A percentile compares a stretch with the other conserved stretches of the same genome.
These are phyloP conservation scores for Tolypocladium nubicola DNA, from an alignment of 2,329 filamentous ascomycete species.

Conservation along the genomic window DNA sequence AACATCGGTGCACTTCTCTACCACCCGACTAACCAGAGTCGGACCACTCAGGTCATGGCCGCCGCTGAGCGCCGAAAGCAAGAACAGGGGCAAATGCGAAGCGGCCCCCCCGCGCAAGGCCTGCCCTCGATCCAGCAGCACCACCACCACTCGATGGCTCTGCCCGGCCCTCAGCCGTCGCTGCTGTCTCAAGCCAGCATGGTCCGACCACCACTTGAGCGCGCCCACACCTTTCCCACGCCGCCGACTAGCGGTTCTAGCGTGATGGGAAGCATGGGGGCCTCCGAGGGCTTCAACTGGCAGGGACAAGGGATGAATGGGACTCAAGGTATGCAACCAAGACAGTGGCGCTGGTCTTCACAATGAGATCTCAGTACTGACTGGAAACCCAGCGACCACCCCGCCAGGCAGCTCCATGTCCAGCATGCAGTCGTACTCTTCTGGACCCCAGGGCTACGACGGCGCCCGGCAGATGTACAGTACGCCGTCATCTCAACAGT, in stretches of 20 bases:
- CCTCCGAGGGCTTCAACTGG: constrained; percentile 76
- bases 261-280: constrained; percentile 63
- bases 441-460: constrained; percentile 62
- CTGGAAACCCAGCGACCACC: constrained; percentile 57
- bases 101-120: constrained; percentile 35
- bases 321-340: constrained; percentile 54
- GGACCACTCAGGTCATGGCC: constrained; percentile 79
- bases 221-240: constrained; percentile 87
- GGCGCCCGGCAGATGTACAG: constrained; percentile 70
- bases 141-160: constrained; percentile 47
- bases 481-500: constrained; percentile 55
- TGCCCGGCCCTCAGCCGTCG: constrained; percentile 46
- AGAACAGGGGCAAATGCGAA: constrained; percentile 56
- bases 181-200: constrained; percentile 59
- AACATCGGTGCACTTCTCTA: constrained; percentile 92
- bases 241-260: constrained; percentile 89
- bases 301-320: constrained; percentile 49
- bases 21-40: constrained; percentile 78
- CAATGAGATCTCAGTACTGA: constrained; percentile 62
- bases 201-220: constrained; percentile 66
- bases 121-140: constrained; percentile 61
- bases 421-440: constrained; percentile 68
- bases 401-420: constrained; percentile 70
- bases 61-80: constrained; percentile 69
- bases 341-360: background rate